Evolutionary conservation across 1,139 yeast species (phyloP), one percentile per base, ranked within the genome.

Genomic region (Hyphopichia pseudoburtonii): DNA sequence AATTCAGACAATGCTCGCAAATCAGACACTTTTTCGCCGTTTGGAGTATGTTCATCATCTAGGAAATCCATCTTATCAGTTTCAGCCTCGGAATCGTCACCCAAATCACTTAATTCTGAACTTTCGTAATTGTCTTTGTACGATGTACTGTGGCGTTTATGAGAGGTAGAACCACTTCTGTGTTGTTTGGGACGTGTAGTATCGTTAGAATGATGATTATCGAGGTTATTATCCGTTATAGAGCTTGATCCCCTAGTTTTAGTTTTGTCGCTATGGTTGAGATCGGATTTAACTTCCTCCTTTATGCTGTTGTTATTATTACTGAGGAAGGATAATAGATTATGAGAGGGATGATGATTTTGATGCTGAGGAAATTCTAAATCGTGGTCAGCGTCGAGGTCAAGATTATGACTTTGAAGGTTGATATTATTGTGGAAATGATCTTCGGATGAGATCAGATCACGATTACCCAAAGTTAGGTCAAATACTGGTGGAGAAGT

Each of bases 61-160:
- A 71, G 52, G 45, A 71, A 71, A 50, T 80, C 87, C 83, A 84
- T 78, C 46, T 76, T 78, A 52, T 84, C 94, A 2, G 94, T 85
- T 56, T 85, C 94, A 3, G 88, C 90, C 54, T 85, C 92, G 5
- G 88, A 80, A 46, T 79, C 82, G 40, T 79, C 88, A 35, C 79
- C 81, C 44, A 80, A 62, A 45, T 80, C 87, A 36, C 85, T 69
- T 34, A 71, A 56, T 42, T 71, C 77, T 4, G 74, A 67, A 45
- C 74, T 67, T 34, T 70, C 76, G 54, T 64, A 60, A 44, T 56
- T 54, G 38, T 54, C 62, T 28, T 48, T 50, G 28, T 17, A 15
- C n/a, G n/a, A n/a, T n/a, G n/a, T n/a, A n/a, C n/a, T n/a, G n/a
- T n/a, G n/a, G n/a, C n/a, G n/a, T 9, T 24, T 24, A 24, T 24